Conservation (phyloP, 805 yeast genomes). For the Ascoidea tarda region DNA sequence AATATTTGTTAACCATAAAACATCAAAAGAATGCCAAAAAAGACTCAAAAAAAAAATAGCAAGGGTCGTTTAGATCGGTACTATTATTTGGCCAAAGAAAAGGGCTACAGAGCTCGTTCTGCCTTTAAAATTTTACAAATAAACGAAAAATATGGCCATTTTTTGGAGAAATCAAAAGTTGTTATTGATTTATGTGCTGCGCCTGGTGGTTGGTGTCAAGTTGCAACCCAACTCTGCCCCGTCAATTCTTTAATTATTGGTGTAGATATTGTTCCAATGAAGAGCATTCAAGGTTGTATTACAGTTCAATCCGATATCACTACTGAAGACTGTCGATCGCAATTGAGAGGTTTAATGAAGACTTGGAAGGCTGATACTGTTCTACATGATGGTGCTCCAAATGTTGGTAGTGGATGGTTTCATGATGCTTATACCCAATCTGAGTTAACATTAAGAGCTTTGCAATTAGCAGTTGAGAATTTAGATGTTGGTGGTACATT, state of each 20-base stretch:
- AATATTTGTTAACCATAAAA: background rate
- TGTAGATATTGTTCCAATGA: slow-evolving; percentile 97
- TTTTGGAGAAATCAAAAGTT: slow-evolving; percentile 85
- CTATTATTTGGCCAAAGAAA: slow-evolving; percentile 92
- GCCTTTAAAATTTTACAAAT: slow-evolving; percentile 91
- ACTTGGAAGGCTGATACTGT: slow-evolving; percentile 99
- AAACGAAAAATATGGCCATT: slow-evolving; percentile 93
- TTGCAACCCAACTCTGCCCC: slow-evolving; percentile 88
- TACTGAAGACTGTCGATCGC: slow-evolving; percentile 94
- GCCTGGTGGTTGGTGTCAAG: slow-evolving; percentile 99
- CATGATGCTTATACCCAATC: slow-evolving; percentile 99
- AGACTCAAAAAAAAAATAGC: slow-evolving; percentile 82
- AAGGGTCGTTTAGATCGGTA: slow-evolving; percentile 99
- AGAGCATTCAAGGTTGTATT: slow-evolving; percentile 89
- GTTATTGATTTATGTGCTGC: slow-evolving; percentile 98
- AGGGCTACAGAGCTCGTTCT: slow-evolving; percentile 98
- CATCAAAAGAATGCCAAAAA: slow-evolving; percentile 48
- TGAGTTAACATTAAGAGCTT: slow-evolving; percentile 85
- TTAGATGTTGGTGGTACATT: slow-evolving; percentile 86
- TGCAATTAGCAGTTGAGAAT: slow-evolving; percentile 89
- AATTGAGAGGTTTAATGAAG: slow-evolving; percentile 87
- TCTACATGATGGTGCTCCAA: slow-evolving; percentile 99
- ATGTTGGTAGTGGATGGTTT: slow-evolving; percentile 99
- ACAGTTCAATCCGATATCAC: slow-evolving; percentile 89
- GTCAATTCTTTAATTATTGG: slow-evolving; percentile 88